Evolutionary conservation across 352 stramenopile genomes (phyloP), one percentile per base, ranked within the genome.

Genomic region (Phytophthora fragariaefolia): DNA sequence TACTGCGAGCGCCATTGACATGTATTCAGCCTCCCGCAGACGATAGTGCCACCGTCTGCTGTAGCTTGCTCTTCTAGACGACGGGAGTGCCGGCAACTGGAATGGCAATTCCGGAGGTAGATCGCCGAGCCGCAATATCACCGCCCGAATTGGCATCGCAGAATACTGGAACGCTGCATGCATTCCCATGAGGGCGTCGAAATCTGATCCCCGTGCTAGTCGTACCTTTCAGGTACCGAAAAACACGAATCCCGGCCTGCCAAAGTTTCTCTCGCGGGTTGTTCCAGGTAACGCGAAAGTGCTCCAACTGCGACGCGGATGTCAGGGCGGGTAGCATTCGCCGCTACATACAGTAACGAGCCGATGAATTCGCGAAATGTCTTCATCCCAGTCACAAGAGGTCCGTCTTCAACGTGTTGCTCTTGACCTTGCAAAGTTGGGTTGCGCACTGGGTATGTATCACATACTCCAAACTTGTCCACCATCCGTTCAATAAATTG

Each of bases 311-410:
- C 55, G 23, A 62, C 13, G 15, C 53, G 51, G 13, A 68, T 68
- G 38, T 75, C 67, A 1, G 62, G 55, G 38, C 67, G 42, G 10
- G 56, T 75, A 0, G 48, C 61, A 27, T 75, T 75, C 1, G 61
- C n/a, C n/a, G n/a, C 67, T 0, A 75, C 49, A 20, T 75, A 75
- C 13, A 75, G 38, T 6, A 75, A 8, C 22, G 65, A 67, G 1
- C 47, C 53, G 28, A 63, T 45, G 0, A 69, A 13, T 23, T 66
- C 48, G 1, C 63, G 47, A 43, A 54, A 71, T 15, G 42, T 28
- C 9, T 53, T 63, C 15, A 55, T 45, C 17, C 17, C 17, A 18
- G 45, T 17, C 4, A 58, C 10, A 7, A 22, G 34, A 26, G 51
- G 51, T 26, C 45, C 20, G 20, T 55, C 38, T 13, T 49, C 58